Percentiles rank a stretch among this genome's conserved stretches.
Evolutionary conservation across 2,329 filamentous ascomycete genomes (phyloP).

Genomic region (Fusarium succisae): DNA sequence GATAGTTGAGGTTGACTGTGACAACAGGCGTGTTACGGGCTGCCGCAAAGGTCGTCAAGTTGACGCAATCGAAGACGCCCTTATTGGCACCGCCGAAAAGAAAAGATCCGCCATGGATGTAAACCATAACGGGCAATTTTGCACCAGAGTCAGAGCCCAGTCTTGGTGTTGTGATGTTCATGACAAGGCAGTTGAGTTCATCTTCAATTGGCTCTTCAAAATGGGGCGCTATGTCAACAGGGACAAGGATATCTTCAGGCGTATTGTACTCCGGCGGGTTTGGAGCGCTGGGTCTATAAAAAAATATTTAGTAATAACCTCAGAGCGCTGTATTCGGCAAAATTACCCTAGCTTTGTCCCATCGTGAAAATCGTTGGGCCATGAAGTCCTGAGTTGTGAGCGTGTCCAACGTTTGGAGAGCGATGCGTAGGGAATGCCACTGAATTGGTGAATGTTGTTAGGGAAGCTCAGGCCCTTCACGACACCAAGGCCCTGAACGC

Average conservation of each 20-base stretch:
- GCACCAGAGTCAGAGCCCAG: background rate
- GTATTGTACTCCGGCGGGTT: slow-evolving; percentile 26
- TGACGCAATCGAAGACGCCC: background rate
- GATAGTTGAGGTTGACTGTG: background rate
- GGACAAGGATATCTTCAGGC: background rate
- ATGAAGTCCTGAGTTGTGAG: slow-evolving; percentile 2
- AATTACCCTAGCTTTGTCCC: slow-evolving; percentile 19
- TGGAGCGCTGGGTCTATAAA: slow-evolving; percentile 13
- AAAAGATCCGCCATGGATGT: slow-evolving; percentile 25
- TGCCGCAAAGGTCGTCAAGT: background rate
- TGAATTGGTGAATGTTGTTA: slow-evolving; percentile 12
- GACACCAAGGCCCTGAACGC: background rate
- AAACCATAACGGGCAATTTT: slow-evolving; percentile 17
- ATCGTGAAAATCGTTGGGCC: slow-evolving; percentile 11
- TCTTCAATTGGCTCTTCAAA: slow-evolving; percentile 18
- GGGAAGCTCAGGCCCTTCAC: slow-evolving; percentile 14
- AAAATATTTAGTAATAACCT: background rate
- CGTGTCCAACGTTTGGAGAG: slow-evolving; percentile 30
- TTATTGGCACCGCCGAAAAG: slow-evolving; percentile 18
- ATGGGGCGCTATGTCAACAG: background rate
- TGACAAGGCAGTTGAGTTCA: slow-evolving; percentile 21
- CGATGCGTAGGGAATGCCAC: slow-evolving; percentile 21
- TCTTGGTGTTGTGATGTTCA: slow-evolving; percentile 17
- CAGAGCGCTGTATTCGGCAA: fast-evolving
- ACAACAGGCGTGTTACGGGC: background rate